Conservation (phyloP, 2,329 filamentous ascomycete genomes). For the Trichoderma polysporum region DNA sequence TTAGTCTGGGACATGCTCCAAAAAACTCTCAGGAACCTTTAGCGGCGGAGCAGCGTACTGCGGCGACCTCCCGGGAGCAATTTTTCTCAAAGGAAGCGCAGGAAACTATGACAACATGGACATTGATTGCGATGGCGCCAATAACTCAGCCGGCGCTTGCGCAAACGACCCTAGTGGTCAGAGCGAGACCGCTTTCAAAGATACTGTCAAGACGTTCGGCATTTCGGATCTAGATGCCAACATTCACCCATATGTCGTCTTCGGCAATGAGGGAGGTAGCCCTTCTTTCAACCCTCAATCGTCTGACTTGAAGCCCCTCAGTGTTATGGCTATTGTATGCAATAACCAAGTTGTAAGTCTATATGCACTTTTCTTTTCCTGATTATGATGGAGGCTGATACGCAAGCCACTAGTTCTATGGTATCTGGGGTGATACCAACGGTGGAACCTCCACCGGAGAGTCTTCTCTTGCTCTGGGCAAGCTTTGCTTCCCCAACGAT, state of each 20-base stretch:
- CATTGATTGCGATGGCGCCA: slow-evolving; percentile 22
- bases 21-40: slow-evolving; percentile 24
- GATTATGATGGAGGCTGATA: not conserved
- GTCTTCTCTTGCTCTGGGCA: slow-evolving; percentile 50
- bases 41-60: slow-evolving; percentile 24
- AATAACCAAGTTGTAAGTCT: slow-evolving; percentile 20
- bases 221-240: slow-evolving; percentile 21
- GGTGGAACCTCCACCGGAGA: slow-evolving; percentile 50
- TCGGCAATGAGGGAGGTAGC: slow-evolving; percentile 11
- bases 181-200: slow-evolving; percentile 19
- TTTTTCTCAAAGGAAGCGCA: slow-evolving; percentile 30
- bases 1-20: slow-evolving; percentile 34
- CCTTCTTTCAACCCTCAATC: slow-evolving; percentile 15
- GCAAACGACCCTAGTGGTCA: slow-evolving; percentile 21
- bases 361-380: not conserved
- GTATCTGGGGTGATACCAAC: slow-evolving; percentile 57
- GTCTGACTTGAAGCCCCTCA: slow-evolving; percentile 12
- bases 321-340: slow-evolving; percentile 21
- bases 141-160: slow-evolving; percentile 18
- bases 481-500: slow-evolving; percentile 49
- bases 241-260: slow-evolving; percentile 21
- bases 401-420: slow-evolving; percentile 38
- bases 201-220: slow-evolving; percentile 15
- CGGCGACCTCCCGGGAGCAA: slow-evolving; percentile 38
- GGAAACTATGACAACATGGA: slow-evolving; percentile 23